Conservation (phyloP, 2,329 filamentous ascomycete genomes). For the Beauveria australis region DNA sequence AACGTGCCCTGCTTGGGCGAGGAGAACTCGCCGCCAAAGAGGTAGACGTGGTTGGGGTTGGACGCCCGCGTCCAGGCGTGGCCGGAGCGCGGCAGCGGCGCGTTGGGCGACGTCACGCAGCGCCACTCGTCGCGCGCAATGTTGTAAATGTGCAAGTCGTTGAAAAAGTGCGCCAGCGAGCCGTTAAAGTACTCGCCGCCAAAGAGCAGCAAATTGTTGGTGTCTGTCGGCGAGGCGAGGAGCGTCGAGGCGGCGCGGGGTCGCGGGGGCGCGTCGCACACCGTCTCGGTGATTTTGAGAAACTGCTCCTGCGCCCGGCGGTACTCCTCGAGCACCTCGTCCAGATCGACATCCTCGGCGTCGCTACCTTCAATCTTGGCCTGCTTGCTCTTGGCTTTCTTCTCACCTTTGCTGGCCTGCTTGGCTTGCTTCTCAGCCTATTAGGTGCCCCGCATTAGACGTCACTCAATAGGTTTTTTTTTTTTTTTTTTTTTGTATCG, state of each 20-base stretch:
- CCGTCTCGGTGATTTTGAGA: conserved; percentile 81
- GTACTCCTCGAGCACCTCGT: conserved; percentile 88
- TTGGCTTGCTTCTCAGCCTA: conserved; percentile 61
- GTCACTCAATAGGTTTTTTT: conserved; percentile 2
- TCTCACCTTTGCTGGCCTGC: conserved; percentile 83
- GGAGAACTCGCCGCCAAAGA: conserved; percentile 95
- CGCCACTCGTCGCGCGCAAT: conserved; percentile 86
- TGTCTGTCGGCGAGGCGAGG: conserved; percentile 76
- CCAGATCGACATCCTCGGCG: conserved; percentile 85
- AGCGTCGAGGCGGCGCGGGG: conserved; percentile 74
- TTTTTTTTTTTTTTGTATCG: neutral
- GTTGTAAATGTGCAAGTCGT: conserved; percentile 61
- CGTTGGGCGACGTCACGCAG: conserved; percentile 81
- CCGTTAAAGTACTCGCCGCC: conserved; percentile 97
- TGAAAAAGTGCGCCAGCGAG: conserved; percentile 65
- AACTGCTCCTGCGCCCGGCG: conserved; percentile 89
- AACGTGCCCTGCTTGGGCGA: conserved; percentile 97
- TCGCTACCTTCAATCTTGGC: conserved; percentile 75
- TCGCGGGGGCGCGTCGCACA: conserved; percentile 62
- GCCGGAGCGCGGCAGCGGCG: conserved; percentile 79
- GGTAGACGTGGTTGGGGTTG: conserved; percentile 75
- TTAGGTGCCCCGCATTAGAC: conserved; percentile 8
- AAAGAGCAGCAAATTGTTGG: conserved; percentile 82
- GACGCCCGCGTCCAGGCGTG: conserved; percentile 92
- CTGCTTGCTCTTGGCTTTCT: conserved; percentile 65